Conservation (phyloP, 176 grass and related monocot genomes). For the Pharus latifolius region DNA sequence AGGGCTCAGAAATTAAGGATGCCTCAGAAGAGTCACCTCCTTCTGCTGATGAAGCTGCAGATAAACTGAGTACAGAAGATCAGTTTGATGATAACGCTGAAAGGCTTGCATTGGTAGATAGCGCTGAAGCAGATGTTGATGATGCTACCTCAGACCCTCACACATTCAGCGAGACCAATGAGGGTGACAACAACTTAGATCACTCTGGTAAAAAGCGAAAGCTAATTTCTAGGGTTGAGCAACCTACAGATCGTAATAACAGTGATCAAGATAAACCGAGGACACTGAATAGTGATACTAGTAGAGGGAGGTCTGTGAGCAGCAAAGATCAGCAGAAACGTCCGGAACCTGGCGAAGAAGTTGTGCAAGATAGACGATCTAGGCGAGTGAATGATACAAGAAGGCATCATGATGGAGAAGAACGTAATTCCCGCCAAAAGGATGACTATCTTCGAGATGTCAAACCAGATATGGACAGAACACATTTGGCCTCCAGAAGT, state of each 20-base stretch:
- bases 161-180: slow-evolving; percentile 30
- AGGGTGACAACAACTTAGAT: slow-evolving; percentile 29
- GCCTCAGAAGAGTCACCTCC: slow-evolving; percentile 37
- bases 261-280: slow-evolving; percentile 37
- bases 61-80: slow-evolving; percentile 59
- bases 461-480: slow-evolving; percentile 36
- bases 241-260: slow-evolving; percentile 26
- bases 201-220: slow-evolving; percentile 42
- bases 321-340: slow-evolving; percentile 53
- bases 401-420: slow-evolving; percentile 46
- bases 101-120: slow-evolving; percentile 46
- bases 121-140: slow-evolving; percentile 56
- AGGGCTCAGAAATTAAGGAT: slow-evolving; percentile 47
- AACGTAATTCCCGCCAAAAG: slow-evolving; percentile 27
- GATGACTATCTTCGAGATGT: slow-evolving; percentile 25
- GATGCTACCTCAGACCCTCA: slow-evolving; percentile 54
- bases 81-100: slow-evolving; percentile 41
- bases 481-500: slow-evolving; percentile 31
- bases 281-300: slow-evolving; percentile 46
- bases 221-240: slow-evolving; percentile 35
- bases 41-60: slow-evolving; percentile 28
- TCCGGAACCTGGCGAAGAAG: slow-evolving; percentile 62
- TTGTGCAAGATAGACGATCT: slow-evolving; percentile 40
- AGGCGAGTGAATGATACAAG: slow-evolving; percentile 35
- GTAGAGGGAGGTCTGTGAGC: slow-evolving; percentile 61